Conservation (phyloP, 805 yeast species). For the Saccharomycopsis vini region DNA sequence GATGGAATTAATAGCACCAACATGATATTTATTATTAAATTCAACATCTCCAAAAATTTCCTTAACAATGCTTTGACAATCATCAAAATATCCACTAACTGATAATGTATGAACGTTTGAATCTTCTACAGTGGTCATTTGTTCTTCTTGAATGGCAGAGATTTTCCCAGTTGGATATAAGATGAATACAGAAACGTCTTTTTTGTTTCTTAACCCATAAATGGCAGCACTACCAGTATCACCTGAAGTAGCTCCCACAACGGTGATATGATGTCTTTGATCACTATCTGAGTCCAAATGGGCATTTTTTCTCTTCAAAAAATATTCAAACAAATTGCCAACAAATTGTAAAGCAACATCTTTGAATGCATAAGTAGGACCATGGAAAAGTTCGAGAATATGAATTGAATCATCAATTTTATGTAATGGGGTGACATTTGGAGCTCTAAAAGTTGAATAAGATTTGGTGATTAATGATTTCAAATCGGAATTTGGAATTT, state of each 20-base stretch:
- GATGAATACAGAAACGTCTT: conserved; percentile 95
- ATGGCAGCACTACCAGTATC: conserved; percentile 99
- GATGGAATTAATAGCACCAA: conserved; percentile 96
- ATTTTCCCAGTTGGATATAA: conserved; percentile 96
- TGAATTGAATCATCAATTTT: conserved; percentile 56
- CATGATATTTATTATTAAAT: conserved; percentile 82
- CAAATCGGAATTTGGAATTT: conserved; percentile 67
- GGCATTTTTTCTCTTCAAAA: conserved; percentile 66
- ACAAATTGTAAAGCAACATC: conserved; percentile 98
- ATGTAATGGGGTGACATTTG: conserved; percentile 79
- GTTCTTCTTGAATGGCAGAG: conserved; percentile 95
- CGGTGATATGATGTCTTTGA: conserved; percentile 75
- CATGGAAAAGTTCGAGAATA: conserved; percentile 90
- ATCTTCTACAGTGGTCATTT: conserved; percentile 95
- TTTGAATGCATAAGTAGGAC: conserved; percentile 98
- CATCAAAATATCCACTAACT: conserved; percentile 94
- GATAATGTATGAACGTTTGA: conserved; percentile 89
- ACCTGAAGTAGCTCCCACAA: conserved; percentile 98
- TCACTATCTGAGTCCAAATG: conserved; percentile 36
- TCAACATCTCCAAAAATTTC: conserved; percentile 82
- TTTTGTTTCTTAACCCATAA: conserved; percentile 92
- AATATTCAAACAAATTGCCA: conserved; percentile 93
- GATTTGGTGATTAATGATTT: conserved; percentile 54
- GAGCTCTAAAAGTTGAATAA: conserved; percentile 83
- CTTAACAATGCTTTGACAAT: conserved; percentile 95